These are phyloP conservation scores for Periconia sp. DNA, from an alignment of 2,329 filamentous ascomycete genomes.

Conservation along the genomic window DNA sequence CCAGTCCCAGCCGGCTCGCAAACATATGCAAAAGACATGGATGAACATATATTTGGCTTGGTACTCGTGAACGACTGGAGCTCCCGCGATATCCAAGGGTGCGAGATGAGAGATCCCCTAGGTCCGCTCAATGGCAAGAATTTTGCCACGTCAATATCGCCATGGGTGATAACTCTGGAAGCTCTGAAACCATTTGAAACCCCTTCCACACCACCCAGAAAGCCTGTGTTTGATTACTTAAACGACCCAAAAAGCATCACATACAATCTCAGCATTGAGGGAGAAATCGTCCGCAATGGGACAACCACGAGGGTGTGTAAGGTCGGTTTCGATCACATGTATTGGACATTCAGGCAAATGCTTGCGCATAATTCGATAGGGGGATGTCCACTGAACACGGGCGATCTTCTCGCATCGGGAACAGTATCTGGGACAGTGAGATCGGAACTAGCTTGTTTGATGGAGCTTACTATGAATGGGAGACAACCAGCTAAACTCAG, in stretches of 20 bases:
- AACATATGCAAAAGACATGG: constrained; percentile 50
- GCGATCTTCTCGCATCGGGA: constrained; percentile 53
- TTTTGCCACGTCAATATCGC: constrained; percentile 65
- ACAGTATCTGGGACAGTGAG: constrained; percentile 50
- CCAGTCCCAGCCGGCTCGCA: constrained; percentile 47
- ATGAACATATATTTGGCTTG: constrained; percentile 67
- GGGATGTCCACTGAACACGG: constrained; percentile 50
- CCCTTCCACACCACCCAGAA: constrained; percentile 24
- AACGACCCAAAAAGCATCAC: constrained; percentile 28
- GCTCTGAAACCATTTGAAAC: constrained; percentile 54
- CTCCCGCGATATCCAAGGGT: constrained; percentile 66
- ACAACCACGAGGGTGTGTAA: constrained; percentile 27
- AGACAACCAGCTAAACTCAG: constrained; percentile 31
- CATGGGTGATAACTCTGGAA: constrained; percentile 67
- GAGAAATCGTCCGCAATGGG: constrained; percentile 26
- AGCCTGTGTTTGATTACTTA: constrained; percentile 30
- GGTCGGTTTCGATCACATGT: constrained; percentile 47
- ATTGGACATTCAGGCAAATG: constrained; percentile 56
- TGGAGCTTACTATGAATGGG: constrained; percentile 49
- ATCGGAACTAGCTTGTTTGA: constrained; percentile 49
- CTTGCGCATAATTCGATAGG: constrained; percentile 51
- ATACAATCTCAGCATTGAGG: constrained; percentile 32
- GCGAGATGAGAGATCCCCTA: constrained; percentile 64
- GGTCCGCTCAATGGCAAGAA: constrained; percentile 68
- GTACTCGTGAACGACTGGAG: constrained; percentile 69